Evolutionary conservation across 2,329 filamentous ascomycete genomes (phyloP).

Genomic region (Colletotrichum camelliae): DNA sequence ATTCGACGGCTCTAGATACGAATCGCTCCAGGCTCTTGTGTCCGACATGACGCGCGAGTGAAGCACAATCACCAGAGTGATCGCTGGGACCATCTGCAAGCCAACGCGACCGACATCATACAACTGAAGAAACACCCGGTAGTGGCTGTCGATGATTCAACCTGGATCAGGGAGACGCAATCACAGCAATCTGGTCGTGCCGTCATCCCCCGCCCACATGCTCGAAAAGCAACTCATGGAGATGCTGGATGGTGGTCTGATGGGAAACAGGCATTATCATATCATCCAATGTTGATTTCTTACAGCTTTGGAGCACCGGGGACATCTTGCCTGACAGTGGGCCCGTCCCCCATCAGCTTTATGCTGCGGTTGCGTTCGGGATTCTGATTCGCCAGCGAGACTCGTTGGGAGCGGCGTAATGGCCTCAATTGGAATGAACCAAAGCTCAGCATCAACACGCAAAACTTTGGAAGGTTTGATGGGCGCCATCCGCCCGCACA

Average conservation of each 20-base stretch:
- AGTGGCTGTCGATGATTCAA: not conserved
- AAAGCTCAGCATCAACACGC: not conserved
- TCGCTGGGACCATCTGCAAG: not conserved
- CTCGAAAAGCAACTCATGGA: not conserved
- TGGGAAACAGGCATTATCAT: conserved; percentile 12
- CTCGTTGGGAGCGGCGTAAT: conserved; percentile 8
- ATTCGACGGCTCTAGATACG: not conserved
- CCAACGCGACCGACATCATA: not conserved
- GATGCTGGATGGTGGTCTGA: conserved; percentile 2
- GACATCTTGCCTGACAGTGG: conserved; percentile 18
- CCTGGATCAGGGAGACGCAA: not conserved
- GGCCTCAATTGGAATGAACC: conserved; percentile 7
- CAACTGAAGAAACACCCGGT: not conserved
- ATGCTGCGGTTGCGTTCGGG: not conserved
- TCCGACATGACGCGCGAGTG: not conserved
- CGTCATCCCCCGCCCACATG: not conserved
- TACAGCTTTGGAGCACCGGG: conserved; percentile 17
- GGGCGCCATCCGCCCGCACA: not conserved
- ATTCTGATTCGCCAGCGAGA: conserved; percentile 2
- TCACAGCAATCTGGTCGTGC: not conserved
- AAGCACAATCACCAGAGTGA: not conserved
- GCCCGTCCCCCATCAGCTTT: not conserved
- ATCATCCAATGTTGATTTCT: conserved; percentile 17
- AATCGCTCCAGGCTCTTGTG: not conserved
- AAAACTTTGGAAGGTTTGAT: not conserved